Conservation (phyloP, 2,329 filamentous ascomycete species). For the Penicillium capsulatum region DNA sequence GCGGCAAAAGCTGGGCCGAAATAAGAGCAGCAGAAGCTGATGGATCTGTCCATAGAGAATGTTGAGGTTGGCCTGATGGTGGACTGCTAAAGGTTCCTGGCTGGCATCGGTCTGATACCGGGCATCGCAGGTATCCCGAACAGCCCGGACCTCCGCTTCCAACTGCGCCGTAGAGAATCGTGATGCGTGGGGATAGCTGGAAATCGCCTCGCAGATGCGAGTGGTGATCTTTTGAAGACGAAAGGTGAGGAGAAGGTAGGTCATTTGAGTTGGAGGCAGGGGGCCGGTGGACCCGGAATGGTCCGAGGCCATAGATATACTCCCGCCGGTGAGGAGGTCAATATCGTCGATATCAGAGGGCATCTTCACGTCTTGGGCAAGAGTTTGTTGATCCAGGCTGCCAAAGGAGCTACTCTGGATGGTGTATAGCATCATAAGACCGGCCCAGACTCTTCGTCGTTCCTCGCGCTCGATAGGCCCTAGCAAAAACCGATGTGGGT, state of each 20-base stretch:
- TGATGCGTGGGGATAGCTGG: constrained; percentile 24
- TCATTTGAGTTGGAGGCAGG: constrained; percentile 39
- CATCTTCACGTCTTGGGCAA: constrained; percentile 29
- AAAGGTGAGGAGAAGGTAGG: constrained; percentile 39
- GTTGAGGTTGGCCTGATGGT: constrained; percentile 40
- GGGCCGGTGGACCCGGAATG: constrained; percentile 15
- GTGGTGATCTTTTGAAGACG: constrained; percentile 36
- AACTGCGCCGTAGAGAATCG: constrained; percentile 21
- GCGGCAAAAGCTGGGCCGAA: constrained; percentile 33
- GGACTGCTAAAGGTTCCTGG: constrained; percentile 24
- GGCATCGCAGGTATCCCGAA: constrained; percentile 30
- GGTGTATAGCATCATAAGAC: constrained; percentile 40
- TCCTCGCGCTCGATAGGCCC: constrained; percentile 38
- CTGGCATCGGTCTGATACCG: constrained; percentile 28
- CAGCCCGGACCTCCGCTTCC: constrained; percentile 29
- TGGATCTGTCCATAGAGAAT: constrained; percentile 41
- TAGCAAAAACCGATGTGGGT: constrained; percentile 36
- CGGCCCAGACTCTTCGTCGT: constrained; percentile 39
- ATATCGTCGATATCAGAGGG: constrained; percentile 38
- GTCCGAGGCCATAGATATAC: constrained; percentile 7
- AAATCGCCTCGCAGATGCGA: constrained; percentile 36
- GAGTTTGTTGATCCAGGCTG: constrained; percentile 29
- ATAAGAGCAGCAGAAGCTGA: constrained; percentile 37
- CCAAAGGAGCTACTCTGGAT: constrained; percentile 38
- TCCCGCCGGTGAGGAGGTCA: constrained; percentile 28